A percentile compares a stretch with the other conserved stretches of the same genome.
phyloP scores from a whole-genome alignment of 169 alveolate genomes.

The Neospora caninum region DNA sequence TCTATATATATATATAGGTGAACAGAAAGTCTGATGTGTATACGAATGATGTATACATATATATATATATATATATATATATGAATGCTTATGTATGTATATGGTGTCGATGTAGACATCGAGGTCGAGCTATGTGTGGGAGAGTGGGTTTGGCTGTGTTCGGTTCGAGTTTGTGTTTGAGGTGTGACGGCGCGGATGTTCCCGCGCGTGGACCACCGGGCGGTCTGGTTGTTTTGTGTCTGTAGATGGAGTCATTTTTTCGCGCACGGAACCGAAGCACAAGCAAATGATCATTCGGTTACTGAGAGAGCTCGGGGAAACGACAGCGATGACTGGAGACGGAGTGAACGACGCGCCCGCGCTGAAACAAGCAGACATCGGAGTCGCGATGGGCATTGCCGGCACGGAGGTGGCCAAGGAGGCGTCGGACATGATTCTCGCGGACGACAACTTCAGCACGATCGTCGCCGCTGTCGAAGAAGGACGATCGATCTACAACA shows the following conservation, averaged over 20 bases:
- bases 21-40: no score
- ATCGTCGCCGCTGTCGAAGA: slow-evolving; percentile 99
- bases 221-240: neutral
- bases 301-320: slow-evolving; percentile 93
- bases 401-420: slow-evolving; percentile 99
- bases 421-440: slow-evolving; percentile 99
- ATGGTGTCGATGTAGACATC: no score
- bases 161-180: neutral
- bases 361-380: slow-evolving; percentile 97
- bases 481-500: slow-evolving; percentile 98
- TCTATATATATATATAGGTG: neutral
- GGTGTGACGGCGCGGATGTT: neutral
- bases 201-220: neutral
- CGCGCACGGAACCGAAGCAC: slow-evolving; percentile 99
- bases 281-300: slow-evolving; percentile 96
- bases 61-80: neutral
- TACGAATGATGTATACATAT: neutral
- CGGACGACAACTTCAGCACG: slow-evolving; percentile 99
- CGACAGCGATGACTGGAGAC: slow-evolving; percentile 98
- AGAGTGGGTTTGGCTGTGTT: neutral
- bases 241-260: slow-evolving; percentile 90
- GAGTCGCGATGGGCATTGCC: slow-evolving; percentile 98
- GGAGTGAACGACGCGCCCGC: slow-evolving; percentile 99
- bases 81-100: neutral
- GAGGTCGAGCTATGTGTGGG: neutral